A percentile compares a stretch with the other conserved stretches of the same genome.
phyloP scores from a whole-genome alignment of 495 filamentous ascomycete species.

The Tirmania nivea region DNA sequence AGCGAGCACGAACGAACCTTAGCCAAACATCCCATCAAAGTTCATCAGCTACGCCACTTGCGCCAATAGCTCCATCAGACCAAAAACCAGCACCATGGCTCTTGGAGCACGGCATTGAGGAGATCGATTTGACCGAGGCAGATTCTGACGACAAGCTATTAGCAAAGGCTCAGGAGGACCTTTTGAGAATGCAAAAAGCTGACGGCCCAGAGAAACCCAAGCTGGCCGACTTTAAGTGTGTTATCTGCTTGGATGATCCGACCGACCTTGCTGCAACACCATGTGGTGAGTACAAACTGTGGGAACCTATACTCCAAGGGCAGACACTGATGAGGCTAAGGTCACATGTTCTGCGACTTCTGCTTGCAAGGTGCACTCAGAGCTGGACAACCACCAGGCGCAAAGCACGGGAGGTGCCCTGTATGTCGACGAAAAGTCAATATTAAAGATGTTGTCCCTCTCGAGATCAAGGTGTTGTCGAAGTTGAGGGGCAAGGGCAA shows the following conservation, averaged over 20 bases:
- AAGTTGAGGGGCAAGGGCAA: not conserved
- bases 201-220: constrained; percentile 29
- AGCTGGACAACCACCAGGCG: not conserved
- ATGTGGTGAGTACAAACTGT: constrained; percentile 40
- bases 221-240: constrained; percentile 39
- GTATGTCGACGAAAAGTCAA: not conserved
- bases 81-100: too few species aligned
- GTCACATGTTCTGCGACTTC: not conserved
- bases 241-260: constrained; percentile 60
- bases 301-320: not conserved
- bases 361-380: not conserved
- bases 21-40: constrained; percentile 1
- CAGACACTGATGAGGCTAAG: not conserved
- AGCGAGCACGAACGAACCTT: constrained; percentile 16
- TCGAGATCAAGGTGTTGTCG: not conserved
- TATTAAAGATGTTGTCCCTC: not conserved
- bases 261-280: constrained; percentile 49
- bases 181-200: constrained; percentile 27
- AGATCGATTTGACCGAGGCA: constrained; percentile 37
- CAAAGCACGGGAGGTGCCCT: not conserved
- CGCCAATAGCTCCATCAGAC: too few species aligned
- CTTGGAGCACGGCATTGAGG: constrained; percentile 16
- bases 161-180: constrained; percentile 29
- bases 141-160: constrained; percentile 26
- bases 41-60: constrained; percentile 1